Conservation (phyloP, 2,329 filamentous ascomycete genomes). For the Colletotrichum eleusines region DNA sequence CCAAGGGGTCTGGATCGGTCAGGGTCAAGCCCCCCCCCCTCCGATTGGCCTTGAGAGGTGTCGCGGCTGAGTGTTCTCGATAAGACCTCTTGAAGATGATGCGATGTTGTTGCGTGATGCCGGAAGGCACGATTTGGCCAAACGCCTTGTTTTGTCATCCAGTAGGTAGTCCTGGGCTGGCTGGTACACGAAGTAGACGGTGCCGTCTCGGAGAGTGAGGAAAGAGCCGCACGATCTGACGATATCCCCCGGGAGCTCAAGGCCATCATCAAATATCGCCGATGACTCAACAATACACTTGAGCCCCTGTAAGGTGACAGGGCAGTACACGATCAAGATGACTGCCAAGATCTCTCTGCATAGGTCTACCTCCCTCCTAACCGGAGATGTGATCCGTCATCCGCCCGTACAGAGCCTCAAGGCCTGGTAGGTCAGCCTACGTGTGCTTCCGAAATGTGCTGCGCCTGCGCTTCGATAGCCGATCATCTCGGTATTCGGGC, state of each 20-base stretch:
- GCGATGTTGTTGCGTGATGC: too few relatives aligned
- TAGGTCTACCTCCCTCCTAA: conserved; percentile 46
- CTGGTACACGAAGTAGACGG: conserved; percentile 56
- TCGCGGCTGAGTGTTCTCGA: too few relatives aligned
- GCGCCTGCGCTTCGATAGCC: too few relatives aligned
- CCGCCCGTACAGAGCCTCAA: conserved; percentile 52
- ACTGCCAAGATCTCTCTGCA: conserved; percentile 52
- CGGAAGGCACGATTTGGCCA: too few relatives aligned
- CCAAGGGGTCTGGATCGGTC: too few relatives aligned
- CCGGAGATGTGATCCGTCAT: conserved; percentile 52
- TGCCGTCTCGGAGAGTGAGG: conserved; percentile 48
- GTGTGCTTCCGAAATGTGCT: too few relatives aligned
- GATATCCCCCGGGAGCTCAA: background rate
- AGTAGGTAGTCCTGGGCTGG: conserved; percentile 58
- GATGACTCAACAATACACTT: conserved; percentile 44
- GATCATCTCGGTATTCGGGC: too few relatives aligned
- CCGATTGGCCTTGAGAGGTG: too few relatives aligned
- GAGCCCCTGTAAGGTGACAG: conserved; percentile 51
- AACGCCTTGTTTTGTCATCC: background rate
- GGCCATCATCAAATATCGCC: background rate
- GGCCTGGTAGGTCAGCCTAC: conserved; percentile 46
- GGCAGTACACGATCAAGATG: conserved; percentile 50
- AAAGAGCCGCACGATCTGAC: conserved; percentile 30
- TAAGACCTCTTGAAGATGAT: too few relatives aligned
- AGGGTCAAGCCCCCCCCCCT: too few relatives aligned